Percentiles rank a stretch among this genome's conserved stretches.
phyloP scores from a whole-genome alignment of 2,329 filamentous ascomycete species.

The Didymellaceae sp. region DNA sequence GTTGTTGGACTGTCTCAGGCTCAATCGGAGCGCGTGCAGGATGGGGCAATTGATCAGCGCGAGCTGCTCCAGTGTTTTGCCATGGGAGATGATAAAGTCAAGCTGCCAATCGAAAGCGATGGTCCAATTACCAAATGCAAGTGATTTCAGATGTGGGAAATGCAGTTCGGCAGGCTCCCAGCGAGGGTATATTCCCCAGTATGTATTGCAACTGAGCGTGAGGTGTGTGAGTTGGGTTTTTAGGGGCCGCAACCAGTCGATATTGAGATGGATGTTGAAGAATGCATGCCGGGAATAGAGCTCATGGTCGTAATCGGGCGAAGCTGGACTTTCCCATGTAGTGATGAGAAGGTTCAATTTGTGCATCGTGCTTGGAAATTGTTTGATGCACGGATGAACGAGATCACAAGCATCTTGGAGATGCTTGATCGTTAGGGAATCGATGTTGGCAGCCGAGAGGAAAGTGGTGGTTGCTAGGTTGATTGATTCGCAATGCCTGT shows the following conservation, averaged over 20 bases:
- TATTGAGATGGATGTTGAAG: constrained; percentile 26
- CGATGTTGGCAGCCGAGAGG: not conserved
- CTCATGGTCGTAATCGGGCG: constrained; percentile 21
- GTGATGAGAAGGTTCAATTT: constrained; percentile 8
- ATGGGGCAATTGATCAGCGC: constrained; percentile 55
- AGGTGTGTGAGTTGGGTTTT: constrained; percentile 42
- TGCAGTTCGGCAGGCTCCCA: constrained; percentile 24
- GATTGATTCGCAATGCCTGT: not conserved
- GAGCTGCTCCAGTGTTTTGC: constrained; percentile 49
- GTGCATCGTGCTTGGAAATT: not conserved
- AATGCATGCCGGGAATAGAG: constrained; percentile 17
- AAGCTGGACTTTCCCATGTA: constrained; percentile 9
- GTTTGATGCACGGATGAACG: not conserved
- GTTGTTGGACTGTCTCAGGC: constrained; percentile 3
- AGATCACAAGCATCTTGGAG: constrained; percentile 1
- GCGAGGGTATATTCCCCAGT: constrained; percentile 51
- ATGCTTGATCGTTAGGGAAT: constrained; percentile 9
- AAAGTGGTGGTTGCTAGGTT: not conserved
- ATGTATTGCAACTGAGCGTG: constrained; percentile 44
- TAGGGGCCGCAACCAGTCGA: constrained; percentile 31
- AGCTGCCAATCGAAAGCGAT: constrained; percentile 57
- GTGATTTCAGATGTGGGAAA: constrained; percentile 51
- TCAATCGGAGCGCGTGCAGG: constrained; percentile 15
- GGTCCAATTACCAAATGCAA: constrained; percentile 52
- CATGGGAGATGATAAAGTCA: constrained; percentile 54